phyloP scores from a whole-genome alignment of 169 alveolate species.

The Babesia ovis region DNA sequence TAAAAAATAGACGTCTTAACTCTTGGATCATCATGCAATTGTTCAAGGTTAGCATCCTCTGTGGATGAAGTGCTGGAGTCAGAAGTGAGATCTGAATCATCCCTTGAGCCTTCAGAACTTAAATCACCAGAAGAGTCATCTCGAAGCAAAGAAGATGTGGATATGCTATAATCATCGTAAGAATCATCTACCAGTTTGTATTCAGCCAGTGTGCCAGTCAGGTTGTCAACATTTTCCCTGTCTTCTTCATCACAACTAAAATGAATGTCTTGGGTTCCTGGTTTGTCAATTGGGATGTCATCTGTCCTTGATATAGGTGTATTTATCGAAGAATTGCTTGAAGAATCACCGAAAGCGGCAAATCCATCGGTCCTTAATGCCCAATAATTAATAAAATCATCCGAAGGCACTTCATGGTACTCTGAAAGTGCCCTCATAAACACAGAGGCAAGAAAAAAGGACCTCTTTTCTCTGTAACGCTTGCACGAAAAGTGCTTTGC shows the following conservation, averaged over 20 bases:
- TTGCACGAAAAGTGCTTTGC: slow-evolving; percentile 64
- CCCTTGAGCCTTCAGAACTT: slow-evolving; percentile 24
- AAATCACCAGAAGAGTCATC: slow-evolving; percentile 28
- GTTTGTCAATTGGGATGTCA: neutral
- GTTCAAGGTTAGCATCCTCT: neutral
- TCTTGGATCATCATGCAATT: slow-evolving; percentile 11
- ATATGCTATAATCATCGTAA: neutral
- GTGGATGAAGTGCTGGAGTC: neutral
- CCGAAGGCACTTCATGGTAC: slow-evolving; percentile 32
- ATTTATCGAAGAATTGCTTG: neutral
- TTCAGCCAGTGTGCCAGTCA: slow-evolving; percentile 4
- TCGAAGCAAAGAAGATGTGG: slow-evolving; percentile 31
- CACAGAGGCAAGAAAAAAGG: slow-evolving; percentile 50
- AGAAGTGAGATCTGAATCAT: slow-evolving; percentile 25
- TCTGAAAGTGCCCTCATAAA: slow-evolving; percentile 42
- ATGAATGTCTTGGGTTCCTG: neutral
- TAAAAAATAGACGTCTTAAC: slow-evolving; percentile 16
- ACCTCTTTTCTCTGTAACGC: slow-evolving; percentile 36
- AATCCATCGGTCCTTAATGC: slow-evolving; percentile 21
- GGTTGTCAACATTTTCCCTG: neutral
- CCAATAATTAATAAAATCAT: slow-evolving; percentile 47
- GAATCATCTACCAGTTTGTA: slow-evolving; percentile 5
- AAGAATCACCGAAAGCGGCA: slow-evolving; percentile 13
- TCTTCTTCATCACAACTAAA: neutral
- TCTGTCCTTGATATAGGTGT: neutral